A percentile compares a stretch with the other conserved stretches of the same genome.
Evolutionary conservation across 257 asterid species (phyloP).

Genomic region (Parsonsia alboflavescens): DNA sequence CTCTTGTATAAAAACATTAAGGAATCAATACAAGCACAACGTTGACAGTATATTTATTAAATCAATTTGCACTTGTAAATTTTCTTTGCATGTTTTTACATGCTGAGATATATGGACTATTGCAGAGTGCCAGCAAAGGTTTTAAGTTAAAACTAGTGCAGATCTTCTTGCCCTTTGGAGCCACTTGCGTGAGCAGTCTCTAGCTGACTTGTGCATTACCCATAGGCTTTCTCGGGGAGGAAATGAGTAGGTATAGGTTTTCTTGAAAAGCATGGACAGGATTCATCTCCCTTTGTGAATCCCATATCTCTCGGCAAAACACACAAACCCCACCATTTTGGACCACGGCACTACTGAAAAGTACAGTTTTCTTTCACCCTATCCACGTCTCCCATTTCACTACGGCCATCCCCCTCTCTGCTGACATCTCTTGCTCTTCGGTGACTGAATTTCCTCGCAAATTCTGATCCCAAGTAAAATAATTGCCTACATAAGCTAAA

Average conservation of each 20-base stretch:
- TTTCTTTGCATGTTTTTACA: not conserved
- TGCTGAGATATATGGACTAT: not conserved
- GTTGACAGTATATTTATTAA: not conserved
- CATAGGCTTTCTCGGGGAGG: not conserved
- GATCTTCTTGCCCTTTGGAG: not conserved
- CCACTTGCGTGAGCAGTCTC: not conserved
- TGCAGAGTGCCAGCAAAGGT: not conserved
- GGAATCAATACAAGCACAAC: conserved; percentile 8
- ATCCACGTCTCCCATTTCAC: too few species aligned
- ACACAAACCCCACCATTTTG: not conserved
- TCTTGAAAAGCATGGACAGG: not conserved
- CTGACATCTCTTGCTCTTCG: too few species aligned
- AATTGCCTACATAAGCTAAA: too few species aligned
- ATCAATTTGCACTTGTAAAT: too few species aligned
- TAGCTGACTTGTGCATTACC: not conserved
- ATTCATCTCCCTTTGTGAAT: not conserved
- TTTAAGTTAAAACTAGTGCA: too few species aligned
- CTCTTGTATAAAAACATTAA: conserved; percentile 12
- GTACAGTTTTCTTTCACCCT: not conserved
- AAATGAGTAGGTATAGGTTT: not conserved
- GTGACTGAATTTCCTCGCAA: too few species aligned
- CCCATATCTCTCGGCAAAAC: not conserved
- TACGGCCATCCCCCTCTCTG: not conserved
- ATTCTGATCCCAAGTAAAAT: too few species aligned
- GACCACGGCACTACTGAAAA: not conserved